Evolutionary conservation across 1,284 basidiomycete genomes (phyloP).

Genomic region (Trichosporon sp.): DNA sequence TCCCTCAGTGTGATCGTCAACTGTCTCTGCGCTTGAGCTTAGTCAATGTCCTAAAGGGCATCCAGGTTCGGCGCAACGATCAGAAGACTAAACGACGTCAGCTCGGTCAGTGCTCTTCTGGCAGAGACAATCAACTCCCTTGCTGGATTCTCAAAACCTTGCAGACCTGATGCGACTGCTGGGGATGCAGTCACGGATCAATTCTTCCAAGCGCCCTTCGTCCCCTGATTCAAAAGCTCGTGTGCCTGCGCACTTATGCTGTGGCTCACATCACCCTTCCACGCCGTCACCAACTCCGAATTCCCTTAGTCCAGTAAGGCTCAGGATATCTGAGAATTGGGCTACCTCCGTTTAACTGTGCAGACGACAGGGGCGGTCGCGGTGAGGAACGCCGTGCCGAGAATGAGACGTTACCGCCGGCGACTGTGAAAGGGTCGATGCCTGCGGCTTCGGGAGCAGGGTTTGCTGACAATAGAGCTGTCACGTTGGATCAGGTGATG

Average conservation of each 20-base stretch:
- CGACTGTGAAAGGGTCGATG: neutral
- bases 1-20: neutral
- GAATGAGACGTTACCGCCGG: neutral
- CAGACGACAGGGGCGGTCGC: too few species aligned
- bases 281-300: too few species aligned
- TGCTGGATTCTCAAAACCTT: neutral
- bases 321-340: neutral
- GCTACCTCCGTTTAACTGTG: neutral
- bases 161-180: neutral
- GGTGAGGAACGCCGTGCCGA: neutral
- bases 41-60: neutral
- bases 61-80: neutral
- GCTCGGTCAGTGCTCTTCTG: neutral
- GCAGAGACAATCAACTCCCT: neutral
- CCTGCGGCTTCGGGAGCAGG: too few species aligned
- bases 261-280: neutral
- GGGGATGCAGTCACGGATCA: neutral
- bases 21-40: slow-evolving; percentile 13
- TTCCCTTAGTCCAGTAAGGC: too few species aligned
- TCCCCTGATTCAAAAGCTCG: slow-evolving; percentile 10
- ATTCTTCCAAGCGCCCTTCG: neutral
- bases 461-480: neutral
- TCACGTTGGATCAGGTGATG: neutral
- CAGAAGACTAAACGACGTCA: neutral
- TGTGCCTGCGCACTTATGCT: neutral